These are phyloP conservation scores for Nakazawaea pomicola DNA, from an alignment of 805 yeast species.

Conservation along the genomic window DNA sequence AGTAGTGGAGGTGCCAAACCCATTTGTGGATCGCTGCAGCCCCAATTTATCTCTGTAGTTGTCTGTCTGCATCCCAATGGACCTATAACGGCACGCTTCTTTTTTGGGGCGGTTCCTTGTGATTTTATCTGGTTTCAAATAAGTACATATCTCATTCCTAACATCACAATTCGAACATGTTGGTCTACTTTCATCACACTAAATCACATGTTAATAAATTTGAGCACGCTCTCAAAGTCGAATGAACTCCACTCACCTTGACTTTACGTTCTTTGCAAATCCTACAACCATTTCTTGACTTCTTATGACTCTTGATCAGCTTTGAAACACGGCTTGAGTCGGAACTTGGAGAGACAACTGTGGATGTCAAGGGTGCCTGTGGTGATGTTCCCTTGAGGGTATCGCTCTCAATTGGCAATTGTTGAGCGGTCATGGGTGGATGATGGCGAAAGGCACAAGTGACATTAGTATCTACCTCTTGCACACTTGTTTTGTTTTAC, in stretches of 20 bases:
- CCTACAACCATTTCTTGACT: constrained; percentile 5
- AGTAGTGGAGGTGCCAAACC: no score
- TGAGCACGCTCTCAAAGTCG: no score
- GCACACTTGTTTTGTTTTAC: no score
- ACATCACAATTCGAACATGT: constrained; percentile 1
- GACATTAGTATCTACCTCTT: no score
- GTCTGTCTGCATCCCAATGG: constrained; percentile 4
- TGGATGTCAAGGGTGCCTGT: no score
- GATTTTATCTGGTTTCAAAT: constrained; percentile 3
- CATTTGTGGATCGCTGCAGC: no score
- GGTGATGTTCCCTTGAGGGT: no score
- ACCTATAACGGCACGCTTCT: not conserved
- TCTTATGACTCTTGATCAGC: not conserved
- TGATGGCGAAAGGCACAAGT: no score
- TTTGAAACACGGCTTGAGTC: not conserved
- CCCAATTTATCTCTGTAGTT: not conserved
- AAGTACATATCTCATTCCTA: constrained; percentile 1
- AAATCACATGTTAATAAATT: not conserved
- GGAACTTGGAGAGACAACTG: no score
- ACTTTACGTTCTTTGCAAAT: constrained; percentile 9
- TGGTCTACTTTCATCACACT: constrained; percentile 10
- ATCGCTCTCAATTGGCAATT: no score
- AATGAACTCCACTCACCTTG: constrained; percentile 9
- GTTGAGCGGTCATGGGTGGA: no score
- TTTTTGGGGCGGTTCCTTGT: not conserved